Percentiles rank a stretch among this genome's conserved stretches.
These are phyloP conservation scores for button mushroom (Agaricus bisporus) DNA, from an alignment of 768 basidiomycete genomes.

Conservation along the genomic window DNA sequence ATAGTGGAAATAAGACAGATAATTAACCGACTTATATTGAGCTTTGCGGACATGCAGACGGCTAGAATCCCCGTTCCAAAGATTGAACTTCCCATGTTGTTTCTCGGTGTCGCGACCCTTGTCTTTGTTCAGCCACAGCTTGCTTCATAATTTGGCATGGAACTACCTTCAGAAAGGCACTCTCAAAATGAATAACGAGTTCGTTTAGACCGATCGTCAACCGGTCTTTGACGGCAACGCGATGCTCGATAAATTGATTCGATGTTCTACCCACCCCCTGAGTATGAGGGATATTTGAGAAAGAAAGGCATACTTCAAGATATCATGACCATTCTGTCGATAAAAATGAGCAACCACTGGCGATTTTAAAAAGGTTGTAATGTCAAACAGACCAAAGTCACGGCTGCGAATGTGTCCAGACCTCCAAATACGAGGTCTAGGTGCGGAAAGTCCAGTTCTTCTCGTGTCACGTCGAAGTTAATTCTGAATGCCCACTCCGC, in stretches of 20 bases:
- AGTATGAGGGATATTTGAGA: background rate
- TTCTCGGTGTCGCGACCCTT: constrained; percentile 74
- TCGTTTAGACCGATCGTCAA: constrained; percentile 58
- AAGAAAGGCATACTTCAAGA: constrained; percentile 47
- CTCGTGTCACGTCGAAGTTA: constrained; percentile 44
- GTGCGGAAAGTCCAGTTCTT: constrained; percentile 39
- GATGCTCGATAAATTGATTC: constrained; percentile 81
- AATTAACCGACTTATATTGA: constrained; percentile 68
- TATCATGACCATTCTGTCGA: constrained; percentile 61
- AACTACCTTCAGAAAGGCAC: constrained; percentile 62
- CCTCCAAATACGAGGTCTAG: constrained; percentile 86
- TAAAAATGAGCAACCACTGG: background rate
- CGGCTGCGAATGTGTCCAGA: constrained; percentile 81
- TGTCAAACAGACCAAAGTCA: constrained; percentile 49
- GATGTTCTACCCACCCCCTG: constrained; percentile 42
- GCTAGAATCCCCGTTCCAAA: constrained; percentile 92
- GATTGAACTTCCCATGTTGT: constrained; percentile 46
- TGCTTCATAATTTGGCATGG: background rate
- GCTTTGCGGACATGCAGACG: constrained; percentile 90
- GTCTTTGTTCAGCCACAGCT: background rate
- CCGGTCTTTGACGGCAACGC: constrained; percentile 48
- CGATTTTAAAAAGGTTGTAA: background rate
- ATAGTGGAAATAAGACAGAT: background rate
- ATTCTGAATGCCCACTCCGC: constrained; percentile 80
- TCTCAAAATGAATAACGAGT: constrained; percentile 64